Conservation (phyloP, 2,329 filamentous ascomycete genomes). For the Orbilia ellipsospora region DNA sequence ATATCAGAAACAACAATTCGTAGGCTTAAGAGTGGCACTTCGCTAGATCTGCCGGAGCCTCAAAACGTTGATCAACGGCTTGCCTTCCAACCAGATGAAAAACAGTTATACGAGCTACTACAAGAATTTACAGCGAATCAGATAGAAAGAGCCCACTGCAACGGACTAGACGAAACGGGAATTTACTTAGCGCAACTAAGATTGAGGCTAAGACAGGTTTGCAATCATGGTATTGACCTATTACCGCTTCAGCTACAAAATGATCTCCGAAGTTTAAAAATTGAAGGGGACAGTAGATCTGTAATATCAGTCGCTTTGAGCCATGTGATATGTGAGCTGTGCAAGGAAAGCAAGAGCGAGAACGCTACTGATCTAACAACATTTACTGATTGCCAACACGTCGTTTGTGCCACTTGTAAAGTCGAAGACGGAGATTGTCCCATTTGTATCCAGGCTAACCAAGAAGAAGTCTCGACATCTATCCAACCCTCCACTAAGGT, state of each 20-base stretch:
- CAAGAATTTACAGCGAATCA: slow-evolving; percentile 1
- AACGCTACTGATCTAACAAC: background rate
- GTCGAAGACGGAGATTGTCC: slow-evolving; percentile 19
- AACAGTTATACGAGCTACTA: slow-evolving; percentile 16
- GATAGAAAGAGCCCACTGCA: slow-evolving; percentile 11
- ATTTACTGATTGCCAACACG: slow-evolving; percentile 29
- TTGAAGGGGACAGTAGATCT: background rate
- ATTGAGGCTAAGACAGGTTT: slow-evolving; percentile 54
- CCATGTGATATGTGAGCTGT: slow-evolving; percentile 20
- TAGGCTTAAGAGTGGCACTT: slow-evolving; percentile 58
- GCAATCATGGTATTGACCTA: slow-evolving; percentile 54
- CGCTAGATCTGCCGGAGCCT: slow-evolving; percentile 35
- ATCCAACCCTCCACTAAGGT: slow-evolving; percentile 56
- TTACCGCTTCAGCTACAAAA: slow-evolving; percentile 11
- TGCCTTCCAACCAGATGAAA: slow-evolving; percentile 31
- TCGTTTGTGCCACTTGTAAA: slow-evolving; percentile 11
- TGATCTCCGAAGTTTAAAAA: background rate
- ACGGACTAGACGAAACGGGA: background rate
- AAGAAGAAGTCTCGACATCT: slow-evolving; percentile 4
- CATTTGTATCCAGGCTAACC: background rate
- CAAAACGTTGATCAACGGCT: slow-evolving; percentile 44
- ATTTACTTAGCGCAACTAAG: slow-evolving; percentile 40
- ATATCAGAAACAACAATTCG: slow-evolving; percentile 60
- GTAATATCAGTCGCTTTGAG: slow-evolving; percentile 3
- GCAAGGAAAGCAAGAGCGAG: background rate